phyloP scores from a whole-genome alignment of 1,139 yeast genomes.

The Pichia sp. region DNA sequence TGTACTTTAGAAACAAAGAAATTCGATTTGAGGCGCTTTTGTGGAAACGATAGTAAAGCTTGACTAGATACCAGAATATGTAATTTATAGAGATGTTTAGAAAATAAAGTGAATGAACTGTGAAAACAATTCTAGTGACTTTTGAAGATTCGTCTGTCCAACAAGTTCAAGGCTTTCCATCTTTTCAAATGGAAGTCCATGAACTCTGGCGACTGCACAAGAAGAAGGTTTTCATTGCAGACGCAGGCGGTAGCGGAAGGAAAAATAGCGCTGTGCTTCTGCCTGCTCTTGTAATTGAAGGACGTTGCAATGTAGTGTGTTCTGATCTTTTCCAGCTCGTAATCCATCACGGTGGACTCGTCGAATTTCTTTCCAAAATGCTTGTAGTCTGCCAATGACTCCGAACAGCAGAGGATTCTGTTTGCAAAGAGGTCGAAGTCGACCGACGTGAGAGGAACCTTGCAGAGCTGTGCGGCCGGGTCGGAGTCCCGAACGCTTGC shows the following conservation, averaged over 20 bases:
- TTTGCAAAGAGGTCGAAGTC: neutral
- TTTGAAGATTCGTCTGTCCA: constrained; percentile 25
- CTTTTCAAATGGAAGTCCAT: constrained; percentile 24
- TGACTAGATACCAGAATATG: neutral
- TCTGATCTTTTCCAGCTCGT: constrained; percentile 12
- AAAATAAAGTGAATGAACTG: neutral
- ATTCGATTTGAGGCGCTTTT: too few species aligned
- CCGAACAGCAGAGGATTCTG: constrained; percentile 13
- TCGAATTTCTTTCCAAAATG: constrained; percentile 21
- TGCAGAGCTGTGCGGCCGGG: neutral
- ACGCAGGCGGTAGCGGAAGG: neutral
- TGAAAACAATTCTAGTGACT: neutral
- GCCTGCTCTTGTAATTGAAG: neutral
- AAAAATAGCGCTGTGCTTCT: neutral
- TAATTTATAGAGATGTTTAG: neutral
- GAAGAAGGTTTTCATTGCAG: constrained; percentile 15
- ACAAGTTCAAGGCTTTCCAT: constrained; percentile 23
- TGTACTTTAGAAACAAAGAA: neutral
- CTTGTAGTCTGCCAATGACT: constrained; percentile 21
- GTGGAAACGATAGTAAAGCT: neutral
- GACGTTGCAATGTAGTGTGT: neutral
- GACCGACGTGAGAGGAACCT: neutral
- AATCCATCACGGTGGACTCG: constrained; percentile 11
- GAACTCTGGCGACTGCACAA: constrained; percentile 23
- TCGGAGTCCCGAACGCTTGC: neutral